Base-by-base conservation (phyloP, 1,284 basidiomycete species). In the Filobasidium uniguttulatum region DNA sequence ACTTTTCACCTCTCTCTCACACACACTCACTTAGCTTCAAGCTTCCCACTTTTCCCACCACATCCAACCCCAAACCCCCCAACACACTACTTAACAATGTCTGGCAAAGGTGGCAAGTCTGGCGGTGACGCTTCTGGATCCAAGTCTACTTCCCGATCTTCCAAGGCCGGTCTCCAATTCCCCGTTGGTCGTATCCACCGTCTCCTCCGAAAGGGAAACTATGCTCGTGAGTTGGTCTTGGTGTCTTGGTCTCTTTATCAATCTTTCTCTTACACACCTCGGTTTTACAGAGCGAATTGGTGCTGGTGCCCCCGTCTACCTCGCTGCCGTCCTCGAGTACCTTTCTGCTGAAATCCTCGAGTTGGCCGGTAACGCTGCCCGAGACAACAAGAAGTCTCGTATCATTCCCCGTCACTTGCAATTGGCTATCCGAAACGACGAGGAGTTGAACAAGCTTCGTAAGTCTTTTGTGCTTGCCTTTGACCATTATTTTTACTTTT, bases 381-480 rank as follows among this genome's bases (percentile, higher is more conserved):
- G 70, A 59, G 70, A 73, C 69, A 69, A 70, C 64, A 67, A 69
- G 63, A 76, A 88, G 76, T 83, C 85, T 64, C 85, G 86, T 81
- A 89, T 90, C 66, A 83, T 88, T 15, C 87, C 87, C 53, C 80
- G 87, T 66, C 86, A 90, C 71, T 68, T 90, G 53, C 85, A 89
- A 67, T 82, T 90, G 56, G 87, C 86, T 59, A 87, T 91, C 70
- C 78, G 85, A 59, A 86, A 86, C 68, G 84, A 86, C 55, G 83
- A 86, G 62, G 83, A 86, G 80, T 61, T 70, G 53, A 65, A 57
- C 61, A 61, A 59, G 55, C 57, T 62, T 54, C 53, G 40, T 43
- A 14, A 23, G 36, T 50, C 34, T 34, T 5, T 22, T 12, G 35
- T 12, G 12, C 14, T 31, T 22, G 45, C 46, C 12, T 36, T 52